These are phyloP conservation scores for Coemansia sp. DNA, from an alignment of 192 early-diverging fungal species.

Conservation along the genomic window DNA sequence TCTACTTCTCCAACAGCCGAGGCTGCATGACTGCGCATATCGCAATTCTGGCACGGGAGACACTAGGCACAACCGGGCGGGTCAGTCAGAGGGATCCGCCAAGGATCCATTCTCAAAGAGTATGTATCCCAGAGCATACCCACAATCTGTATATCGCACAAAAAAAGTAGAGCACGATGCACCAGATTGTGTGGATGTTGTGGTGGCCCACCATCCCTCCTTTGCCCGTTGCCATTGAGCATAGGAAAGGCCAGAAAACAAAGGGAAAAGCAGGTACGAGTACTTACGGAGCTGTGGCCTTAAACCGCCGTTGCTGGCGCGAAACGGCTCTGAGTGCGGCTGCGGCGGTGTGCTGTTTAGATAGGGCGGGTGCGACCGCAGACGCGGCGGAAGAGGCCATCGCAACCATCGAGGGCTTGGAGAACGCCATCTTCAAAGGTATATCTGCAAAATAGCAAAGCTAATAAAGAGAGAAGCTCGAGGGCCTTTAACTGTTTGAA, in stretches of 20 bases:
- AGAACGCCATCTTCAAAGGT: constrained; percentile 32
- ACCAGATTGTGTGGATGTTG: too few relatives aligned
- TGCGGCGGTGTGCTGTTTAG: constrained; percentile 15
- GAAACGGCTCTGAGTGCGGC: constrained; percentile 26
- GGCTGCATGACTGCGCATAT: constrained; percentile 4
- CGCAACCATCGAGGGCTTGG: constrained; percentile 39
- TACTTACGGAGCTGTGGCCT: constrained; percentile 55
- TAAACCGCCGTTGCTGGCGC: constrained; percentile 44
- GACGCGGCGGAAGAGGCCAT: constrained; percentile 33
- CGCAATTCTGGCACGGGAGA: background rate
- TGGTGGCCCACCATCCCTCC: too few relatives aligned
- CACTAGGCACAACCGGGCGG: background rate
- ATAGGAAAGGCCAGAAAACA: background rate
- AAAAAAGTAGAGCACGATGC: too few relatives aligned
- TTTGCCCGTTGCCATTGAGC: background rate
- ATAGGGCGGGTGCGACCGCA: constrained; percentile 9
- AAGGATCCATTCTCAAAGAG: too few relatives aligned
- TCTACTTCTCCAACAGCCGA: background rate
- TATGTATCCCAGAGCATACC: too few relatives aligned
- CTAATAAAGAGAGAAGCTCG: constrained; percentile 79
- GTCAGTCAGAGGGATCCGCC: too few relatives aligned
- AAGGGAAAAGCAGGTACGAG: background rate
- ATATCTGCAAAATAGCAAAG: constrained; percentile 14
- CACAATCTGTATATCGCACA: too few relatives aligned
- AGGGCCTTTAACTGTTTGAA: constrained; percentile 58